Evolutionary conservation across 2,329 filamentous ascomycete species (phyloP).

Genomic region (Erysiphe neolycopersici): DNA sequence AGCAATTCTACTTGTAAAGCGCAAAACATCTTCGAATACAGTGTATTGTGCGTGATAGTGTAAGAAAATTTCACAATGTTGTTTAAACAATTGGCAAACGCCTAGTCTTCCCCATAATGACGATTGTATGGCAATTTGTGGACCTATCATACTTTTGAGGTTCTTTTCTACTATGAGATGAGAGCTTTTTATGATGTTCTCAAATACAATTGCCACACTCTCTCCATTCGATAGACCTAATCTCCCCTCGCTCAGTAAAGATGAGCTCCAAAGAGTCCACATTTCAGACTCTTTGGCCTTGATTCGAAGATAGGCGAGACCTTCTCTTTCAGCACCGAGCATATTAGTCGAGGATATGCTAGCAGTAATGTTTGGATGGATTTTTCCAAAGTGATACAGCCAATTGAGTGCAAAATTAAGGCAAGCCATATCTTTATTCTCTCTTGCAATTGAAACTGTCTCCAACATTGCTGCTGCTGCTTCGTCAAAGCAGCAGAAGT

Average conservation of each 20-base stretch:
- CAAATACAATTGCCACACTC: slow-evolving; percentile 35
- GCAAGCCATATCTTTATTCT: slow-evolving; percentile 77
- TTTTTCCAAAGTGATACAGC: slow-evolving; percentile 82
- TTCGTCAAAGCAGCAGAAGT: slow-evolving; percentile 77
- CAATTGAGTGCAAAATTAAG: slow-evolving; percentile 90
- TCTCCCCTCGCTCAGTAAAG: slow-evolving; percentile 65
- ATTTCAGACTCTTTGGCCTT: slow-evolving; percentile 71
- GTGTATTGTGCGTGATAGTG: slow-evolving; percentile 38
- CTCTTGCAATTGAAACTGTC: slow-evolving; percentile 76
- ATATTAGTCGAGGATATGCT: slow-evolving; percentile 45
- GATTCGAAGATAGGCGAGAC: slow-evolving; percentile 54
- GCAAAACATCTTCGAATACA: slow-evolving; percentile 54
- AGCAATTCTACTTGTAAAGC: slow-evolving; percentile 44
- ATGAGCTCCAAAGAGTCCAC: slow-evolving; percentile 62
- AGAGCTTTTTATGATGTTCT: slow-evolving; percentile 57
- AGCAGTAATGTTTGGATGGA: slow-evolving; percentile 49
- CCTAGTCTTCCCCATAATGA: slow-evolving; percentile 56
- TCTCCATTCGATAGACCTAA: slow-evolving; percentile 46
- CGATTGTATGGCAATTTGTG: slow-evolving; percentile 45
- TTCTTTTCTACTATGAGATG: slow-evolving; percentile 58
- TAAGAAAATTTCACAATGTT: slow-evolving; percentile 46
- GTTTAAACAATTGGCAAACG: slow-evolving; percentile 24
- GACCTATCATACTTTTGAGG: slow-evolving; percentile 43
- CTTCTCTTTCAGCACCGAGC: slow-evolving; percentile 56
- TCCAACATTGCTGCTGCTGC: slow-evolving; percentile 88